Conservation (phyloP, 2,329 filamentous ascomycete species). For the Lecanosticta acicola region DNA sequence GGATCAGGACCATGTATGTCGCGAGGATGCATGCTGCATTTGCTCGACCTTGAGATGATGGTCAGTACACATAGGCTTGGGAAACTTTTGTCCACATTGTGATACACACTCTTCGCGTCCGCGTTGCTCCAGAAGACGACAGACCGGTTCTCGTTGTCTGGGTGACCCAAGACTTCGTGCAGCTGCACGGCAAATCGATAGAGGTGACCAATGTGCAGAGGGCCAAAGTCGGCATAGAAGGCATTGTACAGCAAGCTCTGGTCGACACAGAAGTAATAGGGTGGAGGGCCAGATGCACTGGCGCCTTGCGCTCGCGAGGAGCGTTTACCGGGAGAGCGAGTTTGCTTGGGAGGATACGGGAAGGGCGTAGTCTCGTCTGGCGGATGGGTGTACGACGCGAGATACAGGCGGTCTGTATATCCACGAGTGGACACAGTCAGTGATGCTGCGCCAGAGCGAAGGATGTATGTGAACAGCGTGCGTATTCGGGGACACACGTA, state of each 20-base stretch:
- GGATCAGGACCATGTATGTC: slow-evolving; percentile 98
- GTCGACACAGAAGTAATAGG: slow-evolving; percentile 94
- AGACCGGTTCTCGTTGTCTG: slow-evolving; percentile 80
- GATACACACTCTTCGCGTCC: slow-evolving; percentile 74
- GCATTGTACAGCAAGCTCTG: slow-evolving; percentile 83
- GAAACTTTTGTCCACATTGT: background rate
- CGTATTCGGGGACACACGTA: slow-evolving; percentile 41
- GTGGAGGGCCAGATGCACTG: slow-evolving; percentile 41
- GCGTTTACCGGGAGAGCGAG: slow-evolving; percentile 67
- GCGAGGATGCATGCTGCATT: slow-evolving; percentile 93
- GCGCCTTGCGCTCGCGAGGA: slow-evolving; percentile 56
- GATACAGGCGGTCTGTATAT: slow-evolving; percentile 78
- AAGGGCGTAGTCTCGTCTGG: slow-evolving; percentile 80
- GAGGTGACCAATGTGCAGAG: slow-evolving; percentile 91
- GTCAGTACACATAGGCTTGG: slow-evolving; percentile 15
- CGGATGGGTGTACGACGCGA: slow-evolving; percentile 81
- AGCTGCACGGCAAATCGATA: slow-evolving; percentile 95
- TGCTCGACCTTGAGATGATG: slow-evolving; percentile 59
- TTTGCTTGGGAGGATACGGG: slow-evolving; percentile 63
- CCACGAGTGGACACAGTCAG: slow-evolving; percentile 25
- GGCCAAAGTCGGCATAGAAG: slow-evolving; percentile 97
- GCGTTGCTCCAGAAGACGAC: slow-evolving; percentile 96
- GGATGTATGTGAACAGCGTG: slow-evolving; percentile 14
- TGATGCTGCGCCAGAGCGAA: slow-evolving; percentile 9
- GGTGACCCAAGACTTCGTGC: slow-evolving; percentile 87